Evolutionary conservation across 2,329 filamentous ascomycete species (phyloP), one percentile per base, ranked within the genome.

Genomic region (Zymoseptoria tritici): DNA sequence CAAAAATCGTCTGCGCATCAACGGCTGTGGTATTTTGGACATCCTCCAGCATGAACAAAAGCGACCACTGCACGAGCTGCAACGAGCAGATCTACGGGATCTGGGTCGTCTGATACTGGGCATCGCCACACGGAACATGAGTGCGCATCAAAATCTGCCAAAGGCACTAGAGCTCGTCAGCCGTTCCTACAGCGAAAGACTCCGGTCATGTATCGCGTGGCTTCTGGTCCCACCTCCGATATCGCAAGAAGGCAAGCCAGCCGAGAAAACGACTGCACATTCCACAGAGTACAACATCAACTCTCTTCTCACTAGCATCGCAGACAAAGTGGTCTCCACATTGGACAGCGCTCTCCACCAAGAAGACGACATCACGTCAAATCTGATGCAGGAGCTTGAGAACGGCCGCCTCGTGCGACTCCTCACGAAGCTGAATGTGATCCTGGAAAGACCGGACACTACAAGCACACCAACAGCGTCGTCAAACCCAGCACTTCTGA

Each of bases 361-460:
- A 42, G 83, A 89, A 59, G 94, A 99, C 72, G 84, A 87, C 13
- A 78, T 91, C 19, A 86, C 81, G 46, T 85, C 83, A 16, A 85
- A 90, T 56, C 79, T 97, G 24, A 85, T 82, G 66, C 83, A 86
- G 46, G 93, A 97, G 73, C 82, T 97, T 5, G 94, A 97, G 72
- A 97, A 97, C 68, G 92, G 88, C 9, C 86, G 94, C 11, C 76
- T 95, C 1, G 88, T 91, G 26, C 89, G 94, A 16, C 79, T 96
- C 11, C 76, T 89, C 60, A 80, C 91, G 70, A 99, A 99, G 73
- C 79, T 99, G 50, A 90, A 90, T 62, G 83, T 89, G 60, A 85
- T 99, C 72, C 94, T 94, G 70, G 94, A 99, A 74, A 85, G 94
- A 9, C 90, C 88, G 1, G 93, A 97, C 70, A 88, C 89, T 62